Percentiles rank a stretch among this genome's conserved stretches.
phyloP scores from a whole-genome alignment of 2,329 filamentous ascomycete genomes.

The Venturia effusa region DNA sequence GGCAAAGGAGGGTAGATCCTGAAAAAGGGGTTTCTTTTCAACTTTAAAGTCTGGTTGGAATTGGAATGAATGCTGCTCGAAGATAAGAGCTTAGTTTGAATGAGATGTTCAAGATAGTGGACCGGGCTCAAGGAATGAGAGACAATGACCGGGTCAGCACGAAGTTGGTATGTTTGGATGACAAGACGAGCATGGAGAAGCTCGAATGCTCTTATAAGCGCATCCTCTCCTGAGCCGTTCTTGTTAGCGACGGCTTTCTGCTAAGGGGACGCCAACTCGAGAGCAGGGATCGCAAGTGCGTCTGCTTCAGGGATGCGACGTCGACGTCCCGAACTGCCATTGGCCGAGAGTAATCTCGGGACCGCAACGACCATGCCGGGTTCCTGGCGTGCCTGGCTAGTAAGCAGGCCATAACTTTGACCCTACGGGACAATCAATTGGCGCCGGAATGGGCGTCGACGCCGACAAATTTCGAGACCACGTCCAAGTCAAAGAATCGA shows the following conservation, averaged over 20 bases:
- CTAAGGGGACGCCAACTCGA: neutral
- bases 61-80: slow-evolving; percentile 3
- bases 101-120: neutral
- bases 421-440: neutral
- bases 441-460: neutral
- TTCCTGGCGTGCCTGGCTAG: slow-evolving; percentile 5
- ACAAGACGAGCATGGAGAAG: neutral
- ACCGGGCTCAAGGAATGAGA: neutral
- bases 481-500: neutral
- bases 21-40: neutral
- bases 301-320: slow-evolving; percentile 2
- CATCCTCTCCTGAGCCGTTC: slow-evolving; percentile 1
- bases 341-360: neutral
- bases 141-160: slow-evolving; percentile 1
- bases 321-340: neutral
- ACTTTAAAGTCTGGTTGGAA: neutral
- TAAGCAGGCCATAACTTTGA: neutral
- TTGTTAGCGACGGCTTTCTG: slow-evolving; percentile 1
- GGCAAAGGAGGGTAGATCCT: neutral
- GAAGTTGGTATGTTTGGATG: neutral
- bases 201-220: neutral
- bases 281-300: neutral
- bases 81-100: slow-evolving; percentile 5
- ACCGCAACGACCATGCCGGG: neutral
- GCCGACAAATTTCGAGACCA: neutral